phyloP scores from a whole-genome alignment of 2,329 filamentous ascomycete genomes.

The Colletotrichum tamarilloi region DNA sequence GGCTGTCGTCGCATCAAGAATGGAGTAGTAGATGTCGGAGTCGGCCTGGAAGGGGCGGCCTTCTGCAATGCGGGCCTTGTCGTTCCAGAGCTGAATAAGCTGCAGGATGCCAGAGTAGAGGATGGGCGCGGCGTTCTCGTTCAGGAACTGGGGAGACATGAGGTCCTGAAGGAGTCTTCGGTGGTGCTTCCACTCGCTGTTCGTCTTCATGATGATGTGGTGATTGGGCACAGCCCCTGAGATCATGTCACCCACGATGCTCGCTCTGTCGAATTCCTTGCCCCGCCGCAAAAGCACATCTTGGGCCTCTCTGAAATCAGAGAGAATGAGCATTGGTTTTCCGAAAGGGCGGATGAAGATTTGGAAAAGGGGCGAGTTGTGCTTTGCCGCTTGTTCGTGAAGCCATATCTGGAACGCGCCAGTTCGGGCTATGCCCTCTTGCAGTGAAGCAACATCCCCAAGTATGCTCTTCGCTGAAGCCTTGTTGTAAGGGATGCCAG shows the following conservation, averaged over 20 bases:
- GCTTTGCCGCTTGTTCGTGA: conserved; percentile 35
- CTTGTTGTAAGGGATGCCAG: conserved; percentile 57
- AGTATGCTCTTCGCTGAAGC: conserved; percentile 47
- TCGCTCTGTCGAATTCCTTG: conserved; percentile 38
- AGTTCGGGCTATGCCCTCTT: conserved; percentile 45
- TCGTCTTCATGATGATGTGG: conserved; percentile 45
- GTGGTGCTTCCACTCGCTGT: conserved; percentile 44
- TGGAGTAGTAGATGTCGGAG: conserved; percentile 42
- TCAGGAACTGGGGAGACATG: conserved; percentile 49
- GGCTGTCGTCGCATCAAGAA: conserved; percentile 45
- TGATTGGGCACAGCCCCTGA: conserved; percentile 38
- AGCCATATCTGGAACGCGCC: conserved; percentile 17
- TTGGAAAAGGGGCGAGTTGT: conserved; percentile 52
- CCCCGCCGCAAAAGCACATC: conserved; percentile 39
- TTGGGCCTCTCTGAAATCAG: conserved; percentile 39
- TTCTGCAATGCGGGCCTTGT: conserved; percentile 43
- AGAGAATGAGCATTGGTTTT: conserved; percentile 37
- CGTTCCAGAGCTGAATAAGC: conserved; percentile 47
- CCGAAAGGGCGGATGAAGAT: conserved; percentile 37
- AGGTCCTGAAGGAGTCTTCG: conserved; percentile 50
- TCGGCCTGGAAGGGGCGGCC: conserved; percentile 44
- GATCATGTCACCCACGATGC: conserved; percentile 39
- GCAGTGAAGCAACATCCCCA: conserved; percentile 55
- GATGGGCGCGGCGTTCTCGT: conserved; percentile 43
- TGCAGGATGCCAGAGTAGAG: conserved; percentile 44